Evolutionary conservation across 768 basidiomycete genomes (phyloP).

Genomic region (Floccularia luteovirens): DNA sequence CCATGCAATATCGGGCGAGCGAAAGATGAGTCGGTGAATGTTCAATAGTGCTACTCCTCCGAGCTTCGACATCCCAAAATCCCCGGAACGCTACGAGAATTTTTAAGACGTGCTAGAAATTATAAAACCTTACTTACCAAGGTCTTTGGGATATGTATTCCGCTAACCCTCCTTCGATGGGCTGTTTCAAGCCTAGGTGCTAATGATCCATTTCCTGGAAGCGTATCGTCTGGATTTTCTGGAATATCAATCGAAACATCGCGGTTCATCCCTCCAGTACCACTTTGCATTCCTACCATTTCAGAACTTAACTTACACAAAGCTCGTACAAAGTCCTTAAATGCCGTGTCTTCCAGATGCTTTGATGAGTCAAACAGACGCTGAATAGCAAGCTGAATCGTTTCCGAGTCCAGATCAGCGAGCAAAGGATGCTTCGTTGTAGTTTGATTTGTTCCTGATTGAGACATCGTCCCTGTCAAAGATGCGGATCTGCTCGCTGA

Average conservation of each 20-base stretch:
- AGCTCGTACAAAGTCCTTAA: constrained; percentile 67
- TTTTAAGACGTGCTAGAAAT: constrained; percentile 4
- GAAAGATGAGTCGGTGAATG: constrained; percentile 79
- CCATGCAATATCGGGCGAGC: constrained; percentile 84
- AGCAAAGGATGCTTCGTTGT: constrained; percentile 51
- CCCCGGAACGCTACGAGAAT: constrained; percentile 67
- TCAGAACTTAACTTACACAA: constrained; percentile 83
- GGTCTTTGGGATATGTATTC: constrained; percentile 77
- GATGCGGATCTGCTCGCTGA: constrained; percentile 32
- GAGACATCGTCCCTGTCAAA: constrained; percentile 15
- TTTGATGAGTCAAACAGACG: constrained; percentile 82
- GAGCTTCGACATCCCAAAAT: constrained; percentile 89
- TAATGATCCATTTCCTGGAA: constrained; percentile 14
- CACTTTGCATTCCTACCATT: constrained; percentile 87
- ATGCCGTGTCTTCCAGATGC: constrained; percentile 76
- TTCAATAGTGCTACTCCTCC: constrained; percentile 77
- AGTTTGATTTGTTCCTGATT: constrained; percentile 10
- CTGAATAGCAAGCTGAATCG: constrained; percentile 67
- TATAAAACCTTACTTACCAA: constrained; percentile 40
- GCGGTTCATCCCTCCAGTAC: constrained; percentile 20
- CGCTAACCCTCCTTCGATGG: constrained; percentile 74
- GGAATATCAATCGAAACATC: constrained; percentile 19
- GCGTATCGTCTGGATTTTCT: constrained; percentile 35
- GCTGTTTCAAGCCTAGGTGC: constrained; percentile 30
- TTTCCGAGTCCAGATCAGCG: constrained; percentile 68